phyloP scores from a whole-genome alignment of 805 yeast species.

The Candida lessepsii region DNA sequence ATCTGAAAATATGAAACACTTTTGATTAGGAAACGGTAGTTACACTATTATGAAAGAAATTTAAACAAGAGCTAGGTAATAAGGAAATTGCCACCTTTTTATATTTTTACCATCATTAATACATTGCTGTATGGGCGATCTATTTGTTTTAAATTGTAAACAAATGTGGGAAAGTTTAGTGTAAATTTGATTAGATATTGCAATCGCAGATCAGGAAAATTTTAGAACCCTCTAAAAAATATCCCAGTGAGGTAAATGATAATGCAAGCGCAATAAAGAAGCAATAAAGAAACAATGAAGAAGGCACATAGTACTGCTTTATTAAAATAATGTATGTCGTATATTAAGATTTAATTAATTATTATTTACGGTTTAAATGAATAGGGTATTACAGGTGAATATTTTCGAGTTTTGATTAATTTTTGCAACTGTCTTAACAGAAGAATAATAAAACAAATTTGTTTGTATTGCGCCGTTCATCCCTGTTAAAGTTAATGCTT shows the following conservation, averaged over 20 bases:
- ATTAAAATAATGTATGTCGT: too few relatives aligned
- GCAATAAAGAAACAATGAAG: too few relatives aligned
- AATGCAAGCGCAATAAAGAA: too few relatives aligned
- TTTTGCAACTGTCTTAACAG: conserved; percentile 1
- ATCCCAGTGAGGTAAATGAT: not conserved
- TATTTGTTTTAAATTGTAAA: too few relatives aligned
- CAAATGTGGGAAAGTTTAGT: too few relatives aligned
- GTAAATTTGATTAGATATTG: conserved; percentile 1
- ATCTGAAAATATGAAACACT: conserved; percentile 1
- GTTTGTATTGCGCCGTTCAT: not conserved
- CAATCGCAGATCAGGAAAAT: conserved; percentile 5
- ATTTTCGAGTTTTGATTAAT: not conserved
- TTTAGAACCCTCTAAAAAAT: not conserved
- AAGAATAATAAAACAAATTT: not conserved
- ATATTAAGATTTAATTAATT: too few relatives aligned
- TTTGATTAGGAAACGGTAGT: too few relatives aligned
- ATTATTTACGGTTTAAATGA: too few relatives aligned
- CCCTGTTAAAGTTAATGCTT: not conserved
- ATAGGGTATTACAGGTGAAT: too few relatives aligned
- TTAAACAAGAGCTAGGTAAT: not conserved
- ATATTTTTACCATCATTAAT: conserved; percentile 3
- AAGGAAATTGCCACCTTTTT: not conserved
- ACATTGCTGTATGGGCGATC: not conserved
- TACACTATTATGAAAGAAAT: too few relatives aligned
- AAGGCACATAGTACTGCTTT: too few relatives aligned